Conservation (phyloP, 352 stramenopile species). For the Achlya hypogyna region DNA sequence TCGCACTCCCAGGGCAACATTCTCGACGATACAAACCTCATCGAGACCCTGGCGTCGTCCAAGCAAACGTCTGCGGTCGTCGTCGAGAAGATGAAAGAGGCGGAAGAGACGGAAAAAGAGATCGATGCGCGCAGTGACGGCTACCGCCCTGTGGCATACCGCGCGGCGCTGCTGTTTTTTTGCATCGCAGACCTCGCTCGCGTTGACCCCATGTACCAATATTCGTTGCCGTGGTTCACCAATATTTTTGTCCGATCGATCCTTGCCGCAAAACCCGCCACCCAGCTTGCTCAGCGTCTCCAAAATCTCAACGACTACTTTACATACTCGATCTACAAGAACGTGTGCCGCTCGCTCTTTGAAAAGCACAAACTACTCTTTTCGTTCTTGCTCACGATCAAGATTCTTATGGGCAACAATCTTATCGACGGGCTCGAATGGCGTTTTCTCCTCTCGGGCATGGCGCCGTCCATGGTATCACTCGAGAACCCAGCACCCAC, state of each 20-base stretch:
- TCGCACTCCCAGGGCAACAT: constrained; percentile 89
- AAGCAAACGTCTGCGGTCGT: constrained; percentile 75
- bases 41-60: constrained; percentile 80
- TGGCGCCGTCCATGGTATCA: constrained; percentile 27
- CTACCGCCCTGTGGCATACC: constrained; percentile 83
- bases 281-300: constrained; percentile 62
- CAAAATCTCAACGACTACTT: constrained; percentile 89
- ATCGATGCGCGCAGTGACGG: constrained; percentile 81
- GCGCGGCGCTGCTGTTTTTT: constrained; percentile 85
- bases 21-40: constrained; percentile 87
- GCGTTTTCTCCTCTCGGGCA: constrained; percentile 86
- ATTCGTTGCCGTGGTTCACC: constrained; percentile 90
- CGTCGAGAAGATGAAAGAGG: constrained; percentile 85
- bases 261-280: constrained; percentile 54
- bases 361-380: constrained; percentile 92
- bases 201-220: constrained; percentile 89
- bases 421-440: constrained; percentile 78
- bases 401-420: constrained; percentile 81
- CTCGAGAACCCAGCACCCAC: constrained; percentile 22
- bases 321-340: constrained; percentile 92
- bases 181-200: constrained; percentile 83
- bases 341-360: constrained; percentile 89
- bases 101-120: constrained; percentile 85
- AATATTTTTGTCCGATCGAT: constrained; percentile 88
- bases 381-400: constrained; percentile 85